phyloP scores from a whole-genome alignment of 805 yeast genomes.

The Wickerhamiella parazyma region DNA sequence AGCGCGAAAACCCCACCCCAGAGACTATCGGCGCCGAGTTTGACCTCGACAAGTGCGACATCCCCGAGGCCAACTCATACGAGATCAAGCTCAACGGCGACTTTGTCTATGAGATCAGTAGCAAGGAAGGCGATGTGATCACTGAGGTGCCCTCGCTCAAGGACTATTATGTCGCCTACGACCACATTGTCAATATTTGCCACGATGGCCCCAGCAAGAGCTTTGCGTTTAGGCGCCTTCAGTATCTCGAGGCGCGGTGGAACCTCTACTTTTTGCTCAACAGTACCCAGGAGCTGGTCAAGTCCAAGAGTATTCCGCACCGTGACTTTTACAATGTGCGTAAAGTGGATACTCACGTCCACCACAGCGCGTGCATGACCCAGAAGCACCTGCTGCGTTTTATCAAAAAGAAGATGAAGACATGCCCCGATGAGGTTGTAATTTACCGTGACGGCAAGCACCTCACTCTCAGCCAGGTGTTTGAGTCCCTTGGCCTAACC shows the following conservation, averaged over 20 bases:
- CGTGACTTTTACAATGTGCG: slow-evolving; percentile 94
- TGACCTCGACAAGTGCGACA: slow-evolving; percentile 40
- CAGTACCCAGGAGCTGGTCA: slow-evolving; percentile 84
- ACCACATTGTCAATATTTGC: slow-evolving; percentile 54
- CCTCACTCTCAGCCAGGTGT: slow-evolving; percentile 76
- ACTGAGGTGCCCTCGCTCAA: slow-evolving; percentile 60
- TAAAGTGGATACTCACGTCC: slow-evolving; percentile 97
- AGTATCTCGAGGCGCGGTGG: slow-evolving; percentile 95
- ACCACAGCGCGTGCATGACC: slow-evolving; percentile 98
- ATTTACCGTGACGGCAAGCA: slow-evolving; percentile 86
- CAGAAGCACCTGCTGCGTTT: slow-evolving; percentile 91
- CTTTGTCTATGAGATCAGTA: slow-evolving; percentile 57
- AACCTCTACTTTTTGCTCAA: slow-evolving; percentile 74
- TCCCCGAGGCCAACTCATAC: slow-evolving; percentile 39
- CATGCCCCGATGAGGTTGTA: slow-evolving; percentile 74
- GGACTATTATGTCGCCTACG: slow-evolving; percentile 78
- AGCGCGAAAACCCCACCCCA: slow-evolving; percentile 29
- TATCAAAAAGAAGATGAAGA: slow-evolving; percentile 87
- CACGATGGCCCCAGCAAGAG: slow-evolving; percentile 95
- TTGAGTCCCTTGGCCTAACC: slow-evolving; percentile 75
- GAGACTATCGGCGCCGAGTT: slow-evolving; percentile 37
- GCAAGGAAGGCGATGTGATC: slow-evolving; percentile 28
- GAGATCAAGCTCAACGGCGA: slow-evolving; percentile 39
- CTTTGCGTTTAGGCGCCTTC: slow-evolving; percentile 86
- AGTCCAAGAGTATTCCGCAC: slow-evolving; percentile 86